Evolutionary conservation across 208 protist species (phyloP).

Genomic region (Leishmania amazonensis): DNA sequence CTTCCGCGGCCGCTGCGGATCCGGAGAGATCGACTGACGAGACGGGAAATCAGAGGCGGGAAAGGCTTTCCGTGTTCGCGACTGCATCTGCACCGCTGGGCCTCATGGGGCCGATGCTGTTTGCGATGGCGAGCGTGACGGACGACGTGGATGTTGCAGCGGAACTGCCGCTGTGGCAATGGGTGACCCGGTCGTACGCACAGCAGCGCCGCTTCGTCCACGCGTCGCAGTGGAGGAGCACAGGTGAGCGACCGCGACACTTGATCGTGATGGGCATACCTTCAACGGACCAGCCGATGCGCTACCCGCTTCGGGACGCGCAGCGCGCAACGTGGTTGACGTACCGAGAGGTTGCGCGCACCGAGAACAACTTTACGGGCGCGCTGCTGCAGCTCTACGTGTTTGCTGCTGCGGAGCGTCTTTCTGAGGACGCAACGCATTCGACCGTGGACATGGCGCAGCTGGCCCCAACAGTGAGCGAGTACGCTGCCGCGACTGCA

Average conservation of each 20-base stretch:
- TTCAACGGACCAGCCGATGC: not conserved
- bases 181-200: not conserved
- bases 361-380: slow-evolving; percentile 32
- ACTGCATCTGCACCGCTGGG: slow-evolving; percentile 7
- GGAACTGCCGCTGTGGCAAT: not conserved
- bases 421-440: not conserved
- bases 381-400: too few species aligned
- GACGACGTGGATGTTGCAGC: not conserved
- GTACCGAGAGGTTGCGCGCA: slow-evolving; percentile 35
- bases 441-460: not conserved
- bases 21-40: not conserved
- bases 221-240: slow-evolving; percentile 5
- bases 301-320: slow-evolving; percentile 15
- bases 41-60: not conserved
- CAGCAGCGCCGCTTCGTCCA: slow-evolving; percentile 7
- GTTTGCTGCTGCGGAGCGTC: not conserved
- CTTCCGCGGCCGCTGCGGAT: not conserved
- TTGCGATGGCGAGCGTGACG: not conserved
- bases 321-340: slow-evolving; percentile 49
- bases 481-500: not conserved
- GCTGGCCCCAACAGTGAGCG: not conserved
- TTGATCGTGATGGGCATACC: not conserved
- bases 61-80: not conserved
- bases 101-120: slow-evolving; percentile 6
- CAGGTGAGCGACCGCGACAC: slow-evolving; percentile 4